phyloP scores from a whole-genome alignment of 2,329 filamentous ascomycete species.

The Cladophialophora carrionii region DNA sequence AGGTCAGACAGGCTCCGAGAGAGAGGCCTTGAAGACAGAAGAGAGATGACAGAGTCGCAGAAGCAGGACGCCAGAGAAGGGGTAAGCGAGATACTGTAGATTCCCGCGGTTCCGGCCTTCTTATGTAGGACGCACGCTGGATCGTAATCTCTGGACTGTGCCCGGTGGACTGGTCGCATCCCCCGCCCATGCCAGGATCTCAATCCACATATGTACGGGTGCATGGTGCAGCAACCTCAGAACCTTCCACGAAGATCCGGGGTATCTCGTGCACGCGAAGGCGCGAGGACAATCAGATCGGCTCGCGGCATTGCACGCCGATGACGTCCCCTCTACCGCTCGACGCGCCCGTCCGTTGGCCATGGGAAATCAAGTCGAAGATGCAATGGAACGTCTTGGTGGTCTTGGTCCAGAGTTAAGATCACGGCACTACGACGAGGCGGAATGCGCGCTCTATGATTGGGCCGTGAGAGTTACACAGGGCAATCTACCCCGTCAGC shows the following conservation, averaged over 20 bases:
- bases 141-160: too few species aligned
- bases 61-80: too few species aligned
- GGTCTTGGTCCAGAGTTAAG: neutral
- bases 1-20: neutral
- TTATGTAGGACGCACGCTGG: too few species aligned
- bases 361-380: neutral
- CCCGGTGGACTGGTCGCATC: too few species aligned
- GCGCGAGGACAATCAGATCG: neutral
- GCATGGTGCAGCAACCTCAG: too few species aligned
- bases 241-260: neutral
- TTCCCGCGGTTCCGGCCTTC: too few species aligned
- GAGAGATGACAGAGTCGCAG: too few species aligned
- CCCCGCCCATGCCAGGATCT: too few species aligned
- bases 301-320: neutral
- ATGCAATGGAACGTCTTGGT: conserved; percentile 11
- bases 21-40: too few species aligned
- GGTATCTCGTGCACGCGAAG: neutral
- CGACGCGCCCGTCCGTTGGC: neutral
- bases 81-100: too few species aligned
- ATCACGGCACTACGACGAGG: neutral
- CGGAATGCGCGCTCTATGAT: neutral
- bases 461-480: neutral
- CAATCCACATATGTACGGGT: too few species aligned
- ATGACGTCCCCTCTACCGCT: neutral
- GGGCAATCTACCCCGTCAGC: too few species aligned